phyloP scores from a whole-genome alignment of 441 rosid species.

The Croton laevigatus region DNA sequence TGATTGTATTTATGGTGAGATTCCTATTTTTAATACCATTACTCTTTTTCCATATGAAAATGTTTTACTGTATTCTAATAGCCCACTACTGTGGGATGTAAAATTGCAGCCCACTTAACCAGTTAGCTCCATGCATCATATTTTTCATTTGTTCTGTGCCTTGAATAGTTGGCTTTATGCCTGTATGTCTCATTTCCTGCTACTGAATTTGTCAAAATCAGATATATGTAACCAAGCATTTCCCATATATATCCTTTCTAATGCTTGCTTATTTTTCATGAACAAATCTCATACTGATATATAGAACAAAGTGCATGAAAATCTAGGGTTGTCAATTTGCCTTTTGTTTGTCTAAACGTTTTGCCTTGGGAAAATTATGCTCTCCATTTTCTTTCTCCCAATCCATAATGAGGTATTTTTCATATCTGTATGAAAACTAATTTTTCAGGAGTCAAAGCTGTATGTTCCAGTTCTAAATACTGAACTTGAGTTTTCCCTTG shows the following conservation, averaged over 20 bases:
- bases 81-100: no score
- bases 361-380: no score
- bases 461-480: no score
- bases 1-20: conserved; percentile 5
- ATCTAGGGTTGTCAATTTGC: no score
- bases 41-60: neutral
- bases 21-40: neutral
- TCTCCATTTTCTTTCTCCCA: no score
- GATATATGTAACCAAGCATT: neutral
- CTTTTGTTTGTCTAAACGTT: no score
- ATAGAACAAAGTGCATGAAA: no score
- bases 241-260: neutral
- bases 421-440: no score
- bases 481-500: no score
- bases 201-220: neutral
- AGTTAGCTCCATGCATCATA: neutral
- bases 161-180: neutral
- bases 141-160: neutral
- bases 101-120: neutral
- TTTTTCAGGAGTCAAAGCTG: no score
- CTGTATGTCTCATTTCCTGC: neutral
- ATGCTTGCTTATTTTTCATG: neutral
- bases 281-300: neutral
- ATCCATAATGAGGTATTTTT: no score
- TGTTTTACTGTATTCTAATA: neutral